Conservation (phyloP, 805 yeast species). For the Cephaloascus albidus region DNA sequence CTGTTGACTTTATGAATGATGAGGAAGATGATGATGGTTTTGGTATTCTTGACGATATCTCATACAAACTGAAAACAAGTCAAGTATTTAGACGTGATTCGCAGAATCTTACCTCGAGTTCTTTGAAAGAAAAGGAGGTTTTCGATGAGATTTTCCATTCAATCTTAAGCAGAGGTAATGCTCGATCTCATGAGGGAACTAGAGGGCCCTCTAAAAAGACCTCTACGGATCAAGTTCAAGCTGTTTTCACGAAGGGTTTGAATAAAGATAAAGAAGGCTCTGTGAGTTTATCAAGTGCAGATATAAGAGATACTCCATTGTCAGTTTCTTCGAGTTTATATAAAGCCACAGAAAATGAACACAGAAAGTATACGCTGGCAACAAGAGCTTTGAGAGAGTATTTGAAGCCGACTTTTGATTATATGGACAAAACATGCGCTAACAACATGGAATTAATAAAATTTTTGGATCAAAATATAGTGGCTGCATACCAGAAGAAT, state of each 20-base stretch:
- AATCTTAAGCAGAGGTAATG: neutral
- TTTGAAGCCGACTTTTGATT: neutral
- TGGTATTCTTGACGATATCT: neutral
- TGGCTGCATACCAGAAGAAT: neutral
- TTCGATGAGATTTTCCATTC: neutral
- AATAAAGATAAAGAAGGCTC: neutral
- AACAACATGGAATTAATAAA: neutral
- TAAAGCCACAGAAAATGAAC: neutral
- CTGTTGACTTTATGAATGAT: neutral
- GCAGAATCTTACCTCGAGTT: neutral
- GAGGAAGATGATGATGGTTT: neutral
- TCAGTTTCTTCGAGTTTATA: neutral
- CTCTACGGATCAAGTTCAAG: neutral
- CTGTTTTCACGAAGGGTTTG: neutral
- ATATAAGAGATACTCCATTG: neutral
- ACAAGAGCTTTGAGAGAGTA: neutral
- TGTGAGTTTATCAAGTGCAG: slow-evolving; percentile 1
- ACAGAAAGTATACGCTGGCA: neutral
- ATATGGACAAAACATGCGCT: neutral
- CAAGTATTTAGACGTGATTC: neutral
- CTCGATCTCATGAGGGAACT: neutral
- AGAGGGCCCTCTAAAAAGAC: neutral
- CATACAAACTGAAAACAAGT: neutral
- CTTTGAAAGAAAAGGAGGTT: neutral
- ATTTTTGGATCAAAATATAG: neutral